Percentiles rank a stretch among this genome's conserved stretches.
These are phyloP conservation scores for Juncus effusus DNA, from an alignment of 176 grass and related monocot genomes.

Conservation along the genomic window DNA sequence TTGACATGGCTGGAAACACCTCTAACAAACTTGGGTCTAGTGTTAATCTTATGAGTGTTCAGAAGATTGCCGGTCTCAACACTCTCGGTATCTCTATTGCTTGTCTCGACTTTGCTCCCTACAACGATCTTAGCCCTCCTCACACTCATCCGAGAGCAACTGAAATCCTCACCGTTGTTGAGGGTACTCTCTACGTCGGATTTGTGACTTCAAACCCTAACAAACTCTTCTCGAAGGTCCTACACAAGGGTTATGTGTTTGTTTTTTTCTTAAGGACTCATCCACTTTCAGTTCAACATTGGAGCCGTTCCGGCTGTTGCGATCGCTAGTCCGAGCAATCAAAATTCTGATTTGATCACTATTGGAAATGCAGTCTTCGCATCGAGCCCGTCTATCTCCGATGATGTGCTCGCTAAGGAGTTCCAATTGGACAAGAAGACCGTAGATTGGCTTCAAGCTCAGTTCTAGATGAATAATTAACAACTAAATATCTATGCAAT, in stretches of 20 bases:
- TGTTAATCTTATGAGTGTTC: slow-evolving; percentile 5
- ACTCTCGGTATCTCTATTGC: slow-evolving; percentile 23
- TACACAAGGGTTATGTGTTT: slow-evolving; percentile 51
- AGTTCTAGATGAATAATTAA: slow-evolving; percentile 36
- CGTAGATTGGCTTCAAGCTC: slow-evolving; percentile 13
- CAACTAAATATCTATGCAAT: too few relatives aligned
- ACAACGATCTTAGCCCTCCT: slow-evolving; percentile 11
- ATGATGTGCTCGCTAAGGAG: slow-evolving; percentile 45
- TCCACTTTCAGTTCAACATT: slow-evolving; percentile 48
- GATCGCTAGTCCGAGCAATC: slow-evolving; percentile 47
- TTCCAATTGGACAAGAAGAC: slow-evolving; percentile 33
- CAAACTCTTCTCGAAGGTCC: slow-evolving; percentile 38
- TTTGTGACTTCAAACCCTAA: slow-evolving; percentile 52
- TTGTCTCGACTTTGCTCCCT: slow-evolving; percentile 12
- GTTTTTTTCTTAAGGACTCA: slow-evolving; percentile 53
- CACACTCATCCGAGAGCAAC: slow-evolving; percentile 58
- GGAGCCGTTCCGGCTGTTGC: slow-evolving; percentile 37
- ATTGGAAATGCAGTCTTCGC: slow-evolving; percentile 37
- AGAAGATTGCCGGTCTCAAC: slow-evolving; percentile 22
- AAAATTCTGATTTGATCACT: slow-evolving; percentile 44
- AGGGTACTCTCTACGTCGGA: slow-evolving; percentile 50
- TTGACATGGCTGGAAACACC: slow-evolving; percentile 4
- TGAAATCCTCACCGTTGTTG: slow-evolving; percentile 43
- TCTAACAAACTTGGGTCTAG: background rate
- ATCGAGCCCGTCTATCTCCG: slow-evolving; percentile 25